A percentile compares a stretch with the other conserved stretches of the same genome.
Conservation (phyloP, 2,329 filamentous ascomycete species). For the Fulvia fulva region DNA sequence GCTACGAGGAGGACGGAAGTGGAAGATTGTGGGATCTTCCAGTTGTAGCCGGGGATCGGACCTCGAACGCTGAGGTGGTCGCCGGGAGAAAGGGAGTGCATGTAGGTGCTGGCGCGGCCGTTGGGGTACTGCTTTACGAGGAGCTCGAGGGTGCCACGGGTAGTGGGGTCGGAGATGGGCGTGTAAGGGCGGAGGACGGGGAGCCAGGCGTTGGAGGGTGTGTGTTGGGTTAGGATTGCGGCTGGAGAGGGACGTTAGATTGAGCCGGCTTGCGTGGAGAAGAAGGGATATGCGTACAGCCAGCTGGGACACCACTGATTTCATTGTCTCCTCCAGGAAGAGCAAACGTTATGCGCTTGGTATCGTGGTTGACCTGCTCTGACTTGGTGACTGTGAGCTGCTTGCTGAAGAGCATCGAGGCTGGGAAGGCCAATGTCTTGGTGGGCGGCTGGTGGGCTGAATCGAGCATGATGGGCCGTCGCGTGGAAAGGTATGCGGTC, state of each 20-base stretch:
- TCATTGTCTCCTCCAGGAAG: slow-evolving; percentile 29
- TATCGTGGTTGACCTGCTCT: slow-evolving; percentile 35
- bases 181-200: slow-evolving; percentile 65
- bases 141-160: slow-evolving; percentile 58
- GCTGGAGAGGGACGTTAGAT: slow-evolving; percentile 31
- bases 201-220: slow-evolving; percentile 52
- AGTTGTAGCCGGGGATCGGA: slow-evolving; percentile 42
- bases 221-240: slow-evolving; percentile 59
- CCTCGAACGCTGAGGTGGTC: slow-evolving; percentile 57
- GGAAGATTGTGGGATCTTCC: slow-evolving; percentile 20
- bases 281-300: slow-evolving; percentile 18
- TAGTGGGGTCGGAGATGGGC: slow-evolving; percentile 55
- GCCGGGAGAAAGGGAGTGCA: slow-evolving; percentile 63
- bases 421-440: slow-evolving; percentile 29
- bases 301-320: slow-evolving; percentile 29
- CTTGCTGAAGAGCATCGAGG: slow-evolving; percentile 32
- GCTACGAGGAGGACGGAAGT: slow-evolving; percentile 58
- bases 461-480: slow-evolving; percentile 22
- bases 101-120: slow-evolving; percentile 60
- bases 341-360: slow-evolving; percentile 31
- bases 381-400: slow-evolving; percentile 27
- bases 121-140: slow-evolving; percentile 66
- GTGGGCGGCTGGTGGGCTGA: slow-evolving; percentile 25
- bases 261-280: background rate
- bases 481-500: slow-evolving; percentile 10